phyloP scores from a whole-genome alignment of 1,284 basidiomycete genomes.

The Amylostereum chailletii region DNA sequence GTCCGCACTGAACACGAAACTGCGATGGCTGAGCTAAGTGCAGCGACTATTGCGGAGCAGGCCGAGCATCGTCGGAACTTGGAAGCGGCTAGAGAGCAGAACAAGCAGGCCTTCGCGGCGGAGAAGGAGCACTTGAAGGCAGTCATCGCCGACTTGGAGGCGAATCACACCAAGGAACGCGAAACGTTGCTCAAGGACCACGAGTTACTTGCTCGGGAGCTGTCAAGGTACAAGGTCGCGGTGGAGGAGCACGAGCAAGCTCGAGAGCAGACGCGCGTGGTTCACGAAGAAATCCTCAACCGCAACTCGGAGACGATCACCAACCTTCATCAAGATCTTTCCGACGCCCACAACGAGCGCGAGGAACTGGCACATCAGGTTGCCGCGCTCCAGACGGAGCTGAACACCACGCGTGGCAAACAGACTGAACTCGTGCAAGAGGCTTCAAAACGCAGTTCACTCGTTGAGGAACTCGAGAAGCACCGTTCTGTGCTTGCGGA shows the following conservation, averaged over 20 bases:
- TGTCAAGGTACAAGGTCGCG: slow-evolving; percentile 53
- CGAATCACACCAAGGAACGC: slow-evolving; percentile 31
- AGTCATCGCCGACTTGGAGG: slow-evolving; percentile 24
- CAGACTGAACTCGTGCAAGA: slow-evolving; percentile 60
- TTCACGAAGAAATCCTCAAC: slow-evolving; percentile 41
- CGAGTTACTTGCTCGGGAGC: slow-evolving; percentile 48
- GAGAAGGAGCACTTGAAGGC: slow-evolving; percentile 26
- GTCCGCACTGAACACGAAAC: slow-evolving; percentile 8
- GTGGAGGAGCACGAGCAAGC: slow-evolving; percentile 44
- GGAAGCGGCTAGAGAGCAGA: slow-evolving; percentile 15
- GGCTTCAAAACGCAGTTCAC: slow-evolving; percentile 63
- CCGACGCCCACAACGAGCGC: slow-evolving; percentile 37
- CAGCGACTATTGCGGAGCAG: slow-evolving; percentile 9
- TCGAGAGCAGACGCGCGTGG: slow-evolving; percentile 39
- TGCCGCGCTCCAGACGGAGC: slow-evolving; percentile 46
- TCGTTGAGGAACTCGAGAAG: slow-evolving; percentile 65
- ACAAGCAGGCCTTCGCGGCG: slow-evolving; percentile 19
- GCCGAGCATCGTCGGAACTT: slow-evolving; percentile 16
- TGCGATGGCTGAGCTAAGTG: slow-evolving; percentile 9
- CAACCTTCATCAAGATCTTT: slow-evolving; percentile 41
- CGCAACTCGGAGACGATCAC: slow-evolving; percentile 41
- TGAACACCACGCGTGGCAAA: slow-evolving; percentile 47
- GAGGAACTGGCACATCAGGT: slow-evolving; percentile 46
- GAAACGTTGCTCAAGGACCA: slow-evolving; percentile 41
- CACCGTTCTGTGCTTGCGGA: slow-evolving; percentile 70